These are phyloP conservation scores for Pyropia yezoensis DNA, from an alignment of 23 red algal species.

Conservation along the genomic window DNA sequence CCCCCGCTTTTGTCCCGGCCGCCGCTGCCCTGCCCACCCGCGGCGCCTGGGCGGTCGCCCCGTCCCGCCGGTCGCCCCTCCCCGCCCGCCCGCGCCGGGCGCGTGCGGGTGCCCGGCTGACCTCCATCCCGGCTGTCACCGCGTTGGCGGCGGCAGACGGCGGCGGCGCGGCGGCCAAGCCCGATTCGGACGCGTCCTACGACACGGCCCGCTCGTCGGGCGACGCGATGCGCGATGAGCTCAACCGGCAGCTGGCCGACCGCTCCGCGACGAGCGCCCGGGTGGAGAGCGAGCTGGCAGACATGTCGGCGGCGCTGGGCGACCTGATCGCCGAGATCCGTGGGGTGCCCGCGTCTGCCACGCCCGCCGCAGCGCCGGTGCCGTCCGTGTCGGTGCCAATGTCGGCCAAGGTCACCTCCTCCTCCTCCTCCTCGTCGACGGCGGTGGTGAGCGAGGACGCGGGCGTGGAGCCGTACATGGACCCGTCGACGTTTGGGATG, in stretches of 20 bases:
- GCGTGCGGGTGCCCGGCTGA: no score
- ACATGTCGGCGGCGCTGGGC: constrained; percentile 33
- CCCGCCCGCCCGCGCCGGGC: no score
- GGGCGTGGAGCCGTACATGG: constrained; percentile 49
- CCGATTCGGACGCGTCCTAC: no score
- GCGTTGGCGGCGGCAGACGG: no score
- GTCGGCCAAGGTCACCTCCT: not conserved
- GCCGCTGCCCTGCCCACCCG: no score
- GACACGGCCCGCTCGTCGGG: constrained; percentile 8
- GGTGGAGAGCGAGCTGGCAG: constrained; percentile 22
- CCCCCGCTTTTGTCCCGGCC: no score
- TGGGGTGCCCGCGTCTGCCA: constrained; percentile 28
- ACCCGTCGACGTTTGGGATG: constrained; percentile 55
- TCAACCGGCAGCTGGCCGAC: constrained; percentile 17
- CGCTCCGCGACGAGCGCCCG: constrained; percentile 15
- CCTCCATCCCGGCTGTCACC: no score
- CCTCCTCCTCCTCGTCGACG: not conserved
- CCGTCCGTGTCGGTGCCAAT: not conserved
- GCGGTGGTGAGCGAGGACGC: constrained; percentile 9
- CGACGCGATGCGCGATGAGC: constrained; percentile 11
- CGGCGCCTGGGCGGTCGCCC: no score
- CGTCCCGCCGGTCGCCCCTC: no score
- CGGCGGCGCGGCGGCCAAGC: no score
- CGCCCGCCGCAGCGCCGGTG: not conserved
- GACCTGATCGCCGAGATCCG: constrained; percentile 38